phyloP scores from a whole-genome alignment of 2,329 filamentous ascomycete genomes.

The Claviceps sp. region DNA sequence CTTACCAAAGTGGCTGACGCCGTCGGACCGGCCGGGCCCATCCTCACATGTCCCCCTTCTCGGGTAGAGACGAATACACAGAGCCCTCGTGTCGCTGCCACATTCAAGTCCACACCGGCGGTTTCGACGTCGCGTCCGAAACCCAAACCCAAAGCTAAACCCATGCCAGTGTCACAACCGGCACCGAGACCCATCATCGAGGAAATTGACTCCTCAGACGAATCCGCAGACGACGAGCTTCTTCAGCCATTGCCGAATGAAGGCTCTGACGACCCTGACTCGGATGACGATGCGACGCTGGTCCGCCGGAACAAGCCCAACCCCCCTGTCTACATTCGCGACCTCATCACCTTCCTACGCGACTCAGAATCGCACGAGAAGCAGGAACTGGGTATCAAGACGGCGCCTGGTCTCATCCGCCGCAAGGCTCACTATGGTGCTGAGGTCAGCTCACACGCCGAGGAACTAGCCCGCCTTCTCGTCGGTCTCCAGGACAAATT shows the following conservation, averaged over 20 bases:
- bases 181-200: slow-evolving; percentile 42
- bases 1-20: slow-evolving; percentile 51
- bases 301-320: slow-evolving; percentile 71
- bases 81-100: background rate
- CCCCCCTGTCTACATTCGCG: slow-evolving; percentile 80
- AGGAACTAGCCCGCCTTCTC: slow-evolving; percentile 65
- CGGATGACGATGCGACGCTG: slow-evolving; percentile 82
- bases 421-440: slow-evolving; percentile 80
- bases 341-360: slow-evolving; percentile 65
- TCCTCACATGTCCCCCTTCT: slow-evolving; percentile 21
- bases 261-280: slow-evolving; percentile 79
- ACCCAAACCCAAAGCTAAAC: background rate
- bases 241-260: slow-evolving; percentile 51
- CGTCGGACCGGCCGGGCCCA: slow-evolving; percentile 41
- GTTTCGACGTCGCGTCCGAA: background rate
- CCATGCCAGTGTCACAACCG: slow-evolving; percentile 14
- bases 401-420: slow-evolving; percentile 68
- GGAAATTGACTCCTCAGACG: slow-evolving; percentile 48
- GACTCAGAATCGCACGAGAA: slow-evolving; percentile 76
- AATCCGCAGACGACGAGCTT: slow-evolving; percentile 45
- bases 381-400: slow-evolving; percentile 65
- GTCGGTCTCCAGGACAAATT: slow-evolving; percentile 76
- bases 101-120: no score
- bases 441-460: slow-evolving; percentile 72
- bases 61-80: background rate